A percentile compares a stretch with the other conserved stretches of the same genome.
Evolutionary conservation across 140 eudicot species (phyloP).

Genomic region (Ambrosia hybrid): DNA sequence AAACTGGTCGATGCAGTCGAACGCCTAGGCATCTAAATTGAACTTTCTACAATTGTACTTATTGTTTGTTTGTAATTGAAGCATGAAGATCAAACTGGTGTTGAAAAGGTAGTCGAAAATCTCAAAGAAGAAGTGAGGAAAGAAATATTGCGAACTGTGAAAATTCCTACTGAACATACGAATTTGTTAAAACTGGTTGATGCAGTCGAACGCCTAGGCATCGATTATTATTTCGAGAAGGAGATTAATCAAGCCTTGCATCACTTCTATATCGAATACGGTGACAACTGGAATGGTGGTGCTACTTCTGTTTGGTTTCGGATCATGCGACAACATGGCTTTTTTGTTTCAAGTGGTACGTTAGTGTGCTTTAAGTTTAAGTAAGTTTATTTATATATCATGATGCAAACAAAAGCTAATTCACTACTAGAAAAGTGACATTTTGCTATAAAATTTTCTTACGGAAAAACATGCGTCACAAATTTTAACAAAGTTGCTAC

Average conservation of each 20-base stretch:
- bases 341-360: conserved; percentile 9
- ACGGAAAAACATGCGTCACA: too few relatives aligned
- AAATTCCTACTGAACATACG: background rate
- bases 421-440: too few relatives aligned
- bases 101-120: background rate
- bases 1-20: too few relatives aligned
- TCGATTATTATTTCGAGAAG: background rate
- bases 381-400: background rate
- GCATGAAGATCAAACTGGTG: background rate
- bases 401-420: background rate
- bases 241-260: conserved; percentile 3
- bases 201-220: conserved; percentile 2
- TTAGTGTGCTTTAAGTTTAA: background rate
- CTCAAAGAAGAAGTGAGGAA: conserved; percentile 6
- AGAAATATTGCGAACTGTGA: background rate
- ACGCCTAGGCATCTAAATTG: too few relatives aligned
- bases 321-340: conserved; percentile 18
- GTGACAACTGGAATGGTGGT: conserved; percentile 7
- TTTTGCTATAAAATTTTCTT: too few relatives aligned
- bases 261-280: background rate
- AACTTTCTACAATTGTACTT: background rate
- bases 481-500: too few relatives aligned
- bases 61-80: background rate
- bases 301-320: conserved; percentile 13
- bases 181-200: background rate